phyloP scores from a whole-genome alignment of 1,284 basidiomycete genomes.

The Melampsora occidentalis region DNA sequence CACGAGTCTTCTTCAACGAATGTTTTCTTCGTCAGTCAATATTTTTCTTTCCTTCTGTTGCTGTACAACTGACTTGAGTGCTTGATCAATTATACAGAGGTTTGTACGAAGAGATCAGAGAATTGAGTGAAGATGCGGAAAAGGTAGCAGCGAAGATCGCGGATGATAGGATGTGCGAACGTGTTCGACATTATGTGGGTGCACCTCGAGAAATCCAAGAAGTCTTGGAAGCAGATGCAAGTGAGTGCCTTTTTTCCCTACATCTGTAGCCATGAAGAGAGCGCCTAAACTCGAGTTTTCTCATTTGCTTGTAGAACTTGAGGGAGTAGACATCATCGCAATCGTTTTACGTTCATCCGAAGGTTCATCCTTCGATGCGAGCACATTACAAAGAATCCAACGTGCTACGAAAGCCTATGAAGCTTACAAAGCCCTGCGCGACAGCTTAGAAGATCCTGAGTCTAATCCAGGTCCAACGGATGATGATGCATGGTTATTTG shows the following conservation, averaged over 20 bases:
- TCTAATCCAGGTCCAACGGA: slow-evolving; percentile 80
- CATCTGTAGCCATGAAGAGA: slow-evolving; percentile 46
- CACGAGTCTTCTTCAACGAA: slow-evolving; percentile 73
- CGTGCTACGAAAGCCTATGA: slow-evolving; percentile 72
- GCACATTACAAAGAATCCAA: slow-evolving; percentile 70
- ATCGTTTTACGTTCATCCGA: slow-evolving; percentile 78
- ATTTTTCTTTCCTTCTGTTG: not conserved
- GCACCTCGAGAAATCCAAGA: slow-evolving; percentile 84
- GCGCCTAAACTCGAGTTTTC: not conserved
- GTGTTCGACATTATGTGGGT: slow-evolving; percentile 79
- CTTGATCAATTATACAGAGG: slow-evolving; percentile 80
- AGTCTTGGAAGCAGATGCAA: slow-evolving; percentile 72
- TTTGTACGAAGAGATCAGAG: slow-evolving; percentile 79
- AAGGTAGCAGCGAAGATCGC: slow-evolving; percentile 83
- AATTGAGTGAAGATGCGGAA: slow-evolving; percentile 78
- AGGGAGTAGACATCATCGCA: slow-evolving; percentile 75
- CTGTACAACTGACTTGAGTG: not conserved
- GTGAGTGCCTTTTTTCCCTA: slow-evolving; percentile 55
- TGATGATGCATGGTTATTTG: slow-evolving; percentile 91
- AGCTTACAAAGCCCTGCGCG: slow-evolving; percentile 66
- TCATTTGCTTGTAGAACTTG: slow-evolving; percentile 53
- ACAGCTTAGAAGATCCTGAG: slow-evolving; percentile 72
- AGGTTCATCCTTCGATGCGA: slow-evolving; percentile 68
- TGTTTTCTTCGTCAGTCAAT: slow-evolving; percentile 34
- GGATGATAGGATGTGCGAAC: slow-evolving; percentile 80